A percentile compares a stretch with the other conserved stretches of the same genome.
Evolutionary conservation across 1,284 basidiomycete species (phyloP).

Genomic region (Malassezia yamatoensis): DNA sequence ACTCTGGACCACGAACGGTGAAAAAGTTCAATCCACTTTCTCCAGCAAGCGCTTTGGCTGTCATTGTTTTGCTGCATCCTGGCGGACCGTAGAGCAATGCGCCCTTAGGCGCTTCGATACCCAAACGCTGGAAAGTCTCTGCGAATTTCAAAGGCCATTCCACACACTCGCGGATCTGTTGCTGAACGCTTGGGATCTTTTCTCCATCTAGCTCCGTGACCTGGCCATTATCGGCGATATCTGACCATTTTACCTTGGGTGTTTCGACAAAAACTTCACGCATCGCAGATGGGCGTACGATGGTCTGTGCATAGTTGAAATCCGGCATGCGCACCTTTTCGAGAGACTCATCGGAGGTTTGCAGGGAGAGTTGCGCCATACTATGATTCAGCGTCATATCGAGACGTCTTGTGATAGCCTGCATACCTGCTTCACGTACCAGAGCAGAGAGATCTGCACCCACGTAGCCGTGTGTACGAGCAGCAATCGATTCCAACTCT

Average conservation of each 20-base stretch:
- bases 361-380: slow-evolving; percentile 21
- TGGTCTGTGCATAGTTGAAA: slow-evolving; percentile 62
- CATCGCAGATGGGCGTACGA: slow-evolving; percentile 83
- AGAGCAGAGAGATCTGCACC: slow-evolving; percentile 89
- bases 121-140: slow-evolving; percentile 73
- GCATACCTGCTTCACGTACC: slow-evolving; percentile 81
- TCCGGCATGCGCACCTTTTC: slow-evolving; percentile 52
- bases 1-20: slow-evolving; percentile 95
- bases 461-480: slow-evolving; percentile 86
- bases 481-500: slow-evolving; percentile 61
- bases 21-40: slow-evolving; percentile 95
- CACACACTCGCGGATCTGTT: slow-evolving; percentile 36
- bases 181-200: slow-evolving; percentile 20
- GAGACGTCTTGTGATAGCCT: slow-evolving; percentile 51
- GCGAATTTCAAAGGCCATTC: slow-evolving; percentile 89
- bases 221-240: slow-evolving; percentile 55
- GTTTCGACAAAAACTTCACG: slow-evolving; percentile 82
- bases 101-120: slow-evolving; percentile 77
- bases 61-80: slow-evolving; percentile 90
- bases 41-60: slow-evolving; percentile 83
- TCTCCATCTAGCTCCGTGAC: background rate
- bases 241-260: slow-evolving; percentile 69
- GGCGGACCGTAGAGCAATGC: slow-evolving; percentile 92
- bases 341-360: background rate
- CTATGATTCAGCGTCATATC: slow-evolving; percentile 11